Percentiles rank a stretch among this genome's conserved stretches.
Conservation (phyloP, 768 basidiomycete genomes). For the Tylopilus intermedius region DNA sequence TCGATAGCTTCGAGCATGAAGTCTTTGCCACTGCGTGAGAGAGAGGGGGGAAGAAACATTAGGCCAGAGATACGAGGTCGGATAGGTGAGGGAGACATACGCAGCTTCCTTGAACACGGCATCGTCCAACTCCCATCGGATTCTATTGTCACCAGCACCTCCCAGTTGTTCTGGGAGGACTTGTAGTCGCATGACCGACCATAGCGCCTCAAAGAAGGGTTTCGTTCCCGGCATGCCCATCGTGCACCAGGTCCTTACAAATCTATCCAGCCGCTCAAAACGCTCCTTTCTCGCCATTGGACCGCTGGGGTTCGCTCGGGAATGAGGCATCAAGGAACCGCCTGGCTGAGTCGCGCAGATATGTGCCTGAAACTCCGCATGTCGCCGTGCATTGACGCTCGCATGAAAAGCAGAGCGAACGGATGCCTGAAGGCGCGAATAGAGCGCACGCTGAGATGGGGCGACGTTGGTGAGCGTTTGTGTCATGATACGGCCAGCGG, state of each 20-base stretch:
- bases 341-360: slow-evolving; percentile 74
- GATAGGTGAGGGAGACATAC: slow-evolving; percentile 46
- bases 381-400: slow-evolving; percentile 67
- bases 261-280: slow-evolving; percentile 67
- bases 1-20: slow-evolving; percentile 92
- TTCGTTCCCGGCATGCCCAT: slow-evolving; percentile 84
- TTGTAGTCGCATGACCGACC: slow-evolving; percentile 78
- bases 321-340: slow-evolving; percentile 70
- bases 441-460: slow-evolving; percentile 81
- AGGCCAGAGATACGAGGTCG: slow-evolving; percentile 6
- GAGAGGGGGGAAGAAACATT: slow-evolving; percentile 8
- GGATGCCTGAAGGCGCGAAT: slow-evolving; percentile 80
- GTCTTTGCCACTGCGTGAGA: slow-evolving; percentile 70
- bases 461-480: slow-evolving; percentile 76
- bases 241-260: slow-evolving; percentile 79
- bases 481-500: slow-evolving; percentile 74
- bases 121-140: slow-evolving; percentile 92
- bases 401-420: slow-evolving; percentile 83
- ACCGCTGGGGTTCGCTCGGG: slow-evolving; percentile 61
- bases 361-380: slow-evolving; percentile 84
- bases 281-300: slow-evolving; percentile 71
- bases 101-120: slow-evolving; percentile 91
- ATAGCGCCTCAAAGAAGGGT: slow-evolving; percentile 65
- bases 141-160: slow-evolving; percentile 66
- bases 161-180: slow-evolving; percentile 75